Evolutionary conservation across 2,329 filamentous ascomycete species (phyloP).

Genomic region (Cadophora sp.): DNA sequence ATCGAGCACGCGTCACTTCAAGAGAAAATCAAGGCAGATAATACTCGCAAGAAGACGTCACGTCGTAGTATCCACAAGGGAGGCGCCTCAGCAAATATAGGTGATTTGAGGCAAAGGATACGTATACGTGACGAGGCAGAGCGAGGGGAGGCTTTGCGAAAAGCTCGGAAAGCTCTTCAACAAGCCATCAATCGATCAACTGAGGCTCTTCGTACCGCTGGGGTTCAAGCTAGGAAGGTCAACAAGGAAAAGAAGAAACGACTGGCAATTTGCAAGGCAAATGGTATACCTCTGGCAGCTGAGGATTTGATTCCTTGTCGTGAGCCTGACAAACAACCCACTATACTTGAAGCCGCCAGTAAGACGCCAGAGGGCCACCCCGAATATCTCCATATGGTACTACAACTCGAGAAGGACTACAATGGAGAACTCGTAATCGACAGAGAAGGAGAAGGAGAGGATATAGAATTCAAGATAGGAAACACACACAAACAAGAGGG

Average conservation of each 20-base stretch:
- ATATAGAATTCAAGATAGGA: too few relatives aligned
- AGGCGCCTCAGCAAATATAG: neutral
- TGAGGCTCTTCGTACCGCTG: neutral
- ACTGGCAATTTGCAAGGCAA: neutral
- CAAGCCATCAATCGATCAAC: neutral
- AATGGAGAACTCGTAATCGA: too few relatives aligned
- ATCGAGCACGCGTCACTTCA: neutral
- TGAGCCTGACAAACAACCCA: too few relatives aligned
- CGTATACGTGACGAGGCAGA: neutral
- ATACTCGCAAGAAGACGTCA: neutral
- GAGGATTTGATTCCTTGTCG: too few relatives aligned
- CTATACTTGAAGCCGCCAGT: too few relatives aligned
- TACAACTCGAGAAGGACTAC: too few relatives aligned
- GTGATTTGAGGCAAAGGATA: neutral
- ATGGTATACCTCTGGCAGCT: too few relatives aligned
- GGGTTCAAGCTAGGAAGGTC: neutral
- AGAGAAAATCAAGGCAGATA: neutral
- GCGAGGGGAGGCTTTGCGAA: neutral
- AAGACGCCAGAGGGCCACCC: too few relatives aligned
- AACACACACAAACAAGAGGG: too few relatives aligned
- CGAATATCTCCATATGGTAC: too few relatives aligned
- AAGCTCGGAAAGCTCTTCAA: neutral
- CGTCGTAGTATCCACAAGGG: neutral
- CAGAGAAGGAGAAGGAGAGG: too few relatives aligned
- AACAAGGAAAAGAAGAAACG: neutral